Base-by-base conservation (phyloP, 441 rosid species). In the Hura crepitans region DNA sequence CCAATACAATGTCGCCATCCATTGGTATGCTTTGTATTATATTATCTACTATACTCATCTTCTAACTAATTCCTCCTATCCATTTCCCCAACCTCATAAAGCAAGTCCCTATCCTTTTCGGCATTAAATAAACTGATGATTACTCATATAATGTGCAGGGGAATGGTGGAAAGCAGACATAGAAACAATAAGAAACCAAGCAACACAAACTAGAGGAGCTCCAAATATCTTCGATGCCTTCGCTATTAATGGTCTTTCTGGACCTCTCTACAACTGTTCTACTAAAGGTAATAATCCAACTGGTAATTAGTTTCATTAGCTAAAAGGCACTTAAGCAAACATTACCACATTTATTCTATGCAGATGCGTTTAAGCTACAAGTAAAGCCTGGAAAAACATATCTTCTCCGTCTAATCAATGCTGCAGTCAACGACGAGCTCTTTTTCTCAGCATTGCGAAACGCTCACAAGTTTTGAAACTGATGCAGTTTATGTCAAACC, bases 81-180 rank as follows among this genome's bases (percentile, higher is more conserved):
- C 92, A 25, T 87, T 87, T 72, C 68, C 75, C 22, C 79, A 80
- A 57, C 92, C 92, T 5, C 68, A 83, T 75, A 86, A 87, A 70
- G 78, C n/a, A 87, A 82, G 74, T 83, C 62, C 89, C 89, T 30
- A 81, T 89, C 59, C 33, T 86, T 49, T 77, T 87, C 39, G 93
- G 95, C 87, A 84, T 67, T 62, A 27, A 4, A 35, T 35, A n/a
- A n/a, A n/a, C 39, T 35, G 7, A 35, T 35, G 4, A 35, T 8
- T 35, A 35, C 4, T 8, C 39, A 35, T 4, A 35, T 35, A 35
- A 20, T 23, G 13, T 4, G 15, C 31, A 88, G 94, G 92, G 10
- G 94, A 91, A 72, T 91, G 96, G 97, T 89, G 83, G 72, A 88
- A 84, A 69, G 81, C 84, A 39, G 97, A 89, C 71, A 79, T 89